Conservation (phyloP, 2,329 filamentous ascomycete genomes). For the Claviceps sp. region DNA sequence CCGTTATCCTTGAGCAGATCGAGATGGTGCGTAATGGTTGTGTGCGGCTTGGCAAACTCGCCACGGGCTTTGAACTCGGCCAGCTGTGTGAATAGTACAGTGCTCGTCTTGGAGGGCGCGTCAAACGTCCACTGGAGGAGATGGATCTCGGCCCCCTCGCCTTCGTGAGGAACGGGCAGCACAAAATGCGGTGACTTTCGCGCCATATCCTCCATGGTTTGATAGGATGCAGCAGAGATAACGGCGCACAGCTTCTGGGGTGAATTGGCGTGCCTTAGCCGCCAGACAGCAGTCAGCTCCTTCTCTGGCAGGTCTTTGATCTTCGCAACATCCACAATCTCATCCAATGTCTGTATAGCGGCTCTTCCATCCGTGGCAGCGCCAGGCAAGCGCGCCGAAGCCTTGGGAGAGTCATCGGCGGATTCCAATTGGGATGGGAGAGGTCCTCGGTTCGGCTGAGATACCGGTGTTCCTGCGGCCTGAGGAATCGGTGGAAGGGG, state of each 20-base stretch:
- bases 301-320: slow-evolving; percentile 56
- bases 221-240: slow-evolving; percentile 62
- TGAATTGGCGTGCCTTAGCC: slow-evolving; percentile 66
- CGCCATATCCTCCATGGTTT: slow-evolving; percentile 56
- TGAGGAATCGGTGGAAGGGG: slow-evolving; percentile 22
- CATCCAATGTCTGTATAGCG: slow-evolving; percentile 32
- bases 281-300: slow-evolving; percentile 83
- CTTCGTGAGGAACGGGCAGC: slow-evolving; percentile 62
- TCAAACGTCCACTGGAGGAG: slow-evolving; percentile 96
- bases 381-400: neutral
- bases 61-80: slow-evolving; percentile 86
- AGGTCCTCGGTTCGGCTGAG: slow-evolving; percentile 22
- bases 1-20: slow-evolving; percentile 65
- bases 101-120: slow-evolving; percentile 44
- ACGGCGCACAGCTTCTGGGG: slow-evolving; percentile 70
- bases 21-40: slow-evolving; percentile 80
- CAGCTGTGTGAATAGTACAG: slow-evolving; percentile 84
- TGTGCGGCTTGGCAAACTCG: slow-evolving; percentile 83
- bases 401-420: slow-evolving; percentile 12
- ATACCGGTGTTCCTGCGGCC: slow-evolving; percentile 21
- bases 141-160: slow-evolving; percentile 75
- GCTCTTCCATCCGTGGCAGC: slow-evolving; percentile 1
- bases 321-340: slow-evolving; percentile 66
- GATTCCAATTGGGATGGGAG: slow-evolving; percentile 10
- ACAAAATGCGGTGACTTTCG: slow-evolving; percentile 76